phyloP scores from a whole-genome alignment of 257 asterid genomes.

The Solanum bukasovii region DNA sequence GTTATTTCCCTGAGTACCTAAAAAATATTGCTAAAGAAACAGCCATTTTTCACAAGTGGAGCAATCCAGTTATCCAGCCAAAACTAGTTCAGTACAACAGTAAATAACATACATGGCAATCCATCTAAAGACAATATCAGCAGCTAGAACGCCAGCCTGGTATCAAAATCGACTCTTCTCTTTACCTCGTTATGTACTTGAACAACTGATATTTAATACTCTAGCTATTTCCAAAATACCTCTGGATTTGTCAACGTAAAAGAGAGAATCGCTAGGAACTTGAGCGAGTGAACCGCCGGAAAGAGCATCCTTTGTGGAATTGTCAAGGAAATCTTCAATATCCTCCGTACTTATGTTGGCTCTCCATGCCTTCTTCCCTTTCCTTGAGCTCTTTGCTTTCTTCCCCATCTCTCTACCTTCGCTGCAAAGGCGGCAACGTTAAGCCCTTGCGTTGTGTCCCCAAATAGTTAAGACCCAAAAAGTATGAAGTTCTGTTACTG shows the following conservation, averaged over 20 bases:
- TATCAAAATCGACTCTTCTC: not conserved
- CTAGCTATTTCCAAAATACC: constrained; percentile 23
- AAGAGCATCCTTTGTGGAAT: constrained; percentile 85
- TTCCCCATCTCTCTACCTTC: constrained; percentile 54
- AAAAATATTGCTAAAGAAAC: not conserved
- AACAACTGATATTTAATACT: not conserved
- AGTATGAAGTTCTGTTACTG: not conserved
- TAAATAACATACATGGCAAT: not conserved
- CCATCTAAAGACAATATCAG: not conserved
- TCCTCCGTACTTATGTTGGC: constrained; percentile 89
- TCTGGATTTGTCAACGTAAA: constrained; percentile 75
- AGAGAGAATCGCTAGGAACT: constrained; percentile 59
- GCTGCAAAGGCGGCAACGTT: not conserved
- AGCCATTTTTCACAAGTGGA: not conserved
- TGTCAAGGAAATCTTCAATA: constrained; percentile 73
- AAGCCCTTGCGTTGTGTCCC: not conserved
- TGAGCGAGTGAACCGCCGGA: constrained; percentile 85
- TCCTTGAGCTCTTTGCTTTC: constrained; percentile 67
- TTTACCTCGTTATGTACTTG: not conserved
- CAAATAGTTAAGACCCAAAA: not conserved
- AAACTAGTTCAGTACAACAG: not conserved
- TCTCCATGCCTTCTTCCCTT: constrained; percentile 98
- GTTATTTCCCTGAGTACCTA: not conserved
- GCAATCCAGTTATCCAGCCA: not conserved
- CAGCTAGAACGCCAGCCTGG: not conserved